phyloP scores from a whole-genome alignment of 495 filamentous ascomycete species.

The Daldinia loculata region DNA sequence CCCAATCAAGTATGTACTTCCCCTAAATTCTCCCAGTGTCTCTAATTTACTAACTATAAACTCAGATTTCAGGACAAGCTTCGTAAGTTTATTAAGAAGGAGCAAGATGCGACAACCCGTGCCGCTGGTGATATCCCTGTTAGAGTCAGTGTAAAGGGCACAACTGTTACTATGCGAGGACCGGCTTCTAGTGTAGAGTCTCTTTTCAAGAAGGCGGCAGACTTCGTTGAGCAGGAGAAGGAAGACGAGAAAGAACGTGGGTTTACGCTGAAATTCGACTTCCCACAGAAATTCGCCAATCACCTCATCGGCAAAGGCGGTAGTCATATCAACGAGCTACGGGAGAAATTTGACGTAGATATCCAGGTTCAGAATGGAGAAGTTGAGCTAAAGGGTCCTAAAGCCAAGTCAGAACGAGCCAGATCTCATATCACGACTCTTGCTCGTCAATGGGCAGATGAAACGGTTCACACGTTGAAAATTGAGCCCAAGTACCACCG shows the following conservation, averaged over 20 bases:
- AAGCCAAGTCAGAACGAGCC: constrained; percentile 78
- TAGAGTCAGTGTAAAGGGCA: constrained; percentile 66
- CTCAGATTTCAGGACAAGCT: constrained; percentile 73
- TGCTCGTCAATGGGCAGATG: constrained; percentile 83
- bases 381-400: constrained; percentile 68
- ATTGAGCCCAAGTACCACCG: constrained; percentile 86
- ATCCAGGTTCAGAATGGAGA: constrained; percentile 84
- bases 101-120: constrained; percentile 69
- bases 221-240: constrained; percentile 84
- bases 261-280: constrained; percentile 85
- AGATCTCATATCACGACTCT: constrained; percentile 77
- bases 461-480: constrained; percentile 84
- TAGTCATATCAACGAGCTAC: constrained; percentile 93
- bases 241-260: constrained; percentile 89
- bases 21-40: neutral
- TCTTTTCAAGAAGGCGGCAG: constrained; percentile 71
- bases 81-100: constrained; percentile 75
- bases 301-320: constrained; percentile 91
- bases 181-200: constrained; percentile 74
- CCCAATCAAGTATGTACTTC: constrained; percentile 68
- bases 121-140: constrained; percentile 74
- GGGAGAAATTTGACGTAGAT: constrained; percentile 96
- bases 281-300: constrained; percentile 92
- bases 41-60: constrained; percentile 18
- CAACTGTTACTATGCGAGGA: constrained; percentile 75